phyloP scores from a whole-genome alignment of 179 eudicot genomes.

The Vitellaria paradoxa region DNA sequence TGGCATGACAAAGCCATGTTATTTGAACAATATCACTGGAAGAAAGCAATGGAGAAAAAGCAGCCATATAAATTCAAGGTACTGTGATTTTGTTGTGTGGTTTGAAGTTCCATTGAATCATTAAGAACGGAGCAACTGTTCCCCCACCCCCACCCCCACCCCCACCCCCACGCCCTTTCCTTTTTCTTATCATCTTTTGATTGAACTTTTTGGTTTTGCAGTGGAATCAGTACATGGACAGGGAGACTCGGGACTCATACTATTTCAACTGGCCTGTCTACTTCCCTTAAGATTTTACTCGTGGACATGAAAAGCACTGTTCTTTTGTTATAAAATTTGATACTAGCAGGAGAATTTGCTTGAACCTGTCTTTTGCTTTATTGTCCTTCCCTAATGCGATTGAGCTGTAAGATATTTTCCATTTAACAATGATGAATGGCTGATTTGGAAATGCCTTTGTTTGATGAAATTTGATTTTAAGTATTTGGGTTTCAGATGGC shows the following conservation, averaged over 20 bases:
- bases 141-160: too few relatives aligned
- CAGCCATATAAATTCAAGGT: slow-evolving; percentile 77
- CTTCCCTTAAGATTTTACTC: slow-evolving; percentile 43
- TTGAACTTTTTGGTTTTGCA: slow-evolving; percentile 33
- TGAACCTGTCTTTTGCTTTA: neutral
- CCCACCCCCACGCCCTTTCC: too few relatives aligned
- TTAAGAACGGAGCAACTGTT: neutral
- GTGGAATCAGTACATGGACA: slow-evolving; percentile 81
- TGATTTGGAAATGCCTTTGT: neutral
- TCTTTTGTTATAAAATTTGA: neutral
- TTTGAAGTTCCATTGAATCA: neutral
- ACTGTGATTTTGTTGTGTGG: neutral
- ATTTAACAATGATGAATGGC: neutral
- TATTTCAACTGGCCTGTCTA: slow-evolving; percentile 85
- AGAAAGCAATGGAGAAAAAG: slow-evolving; percentile 68
- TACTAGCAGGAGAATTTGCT: neutral
- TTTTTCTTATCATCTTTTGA: neutral
- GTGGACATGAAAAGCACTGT: neutral
- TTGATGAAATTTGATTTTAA: neutral
- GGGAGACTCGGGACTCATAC: slow-evolving; percentile 69
- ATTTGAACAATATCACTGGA: slow-evolving; percentile 90
- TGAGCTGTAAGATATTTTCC: neutral
- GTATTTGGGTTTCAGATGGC: neutral
- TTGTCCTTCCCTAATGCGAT: neutral
- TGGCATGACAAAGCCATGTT: slow-evolving; percentile 92